Evolutionary conservation across 768 basidiomycete genomes (phyloP).

Genomic region (Tulasnella sp.): DNA sequence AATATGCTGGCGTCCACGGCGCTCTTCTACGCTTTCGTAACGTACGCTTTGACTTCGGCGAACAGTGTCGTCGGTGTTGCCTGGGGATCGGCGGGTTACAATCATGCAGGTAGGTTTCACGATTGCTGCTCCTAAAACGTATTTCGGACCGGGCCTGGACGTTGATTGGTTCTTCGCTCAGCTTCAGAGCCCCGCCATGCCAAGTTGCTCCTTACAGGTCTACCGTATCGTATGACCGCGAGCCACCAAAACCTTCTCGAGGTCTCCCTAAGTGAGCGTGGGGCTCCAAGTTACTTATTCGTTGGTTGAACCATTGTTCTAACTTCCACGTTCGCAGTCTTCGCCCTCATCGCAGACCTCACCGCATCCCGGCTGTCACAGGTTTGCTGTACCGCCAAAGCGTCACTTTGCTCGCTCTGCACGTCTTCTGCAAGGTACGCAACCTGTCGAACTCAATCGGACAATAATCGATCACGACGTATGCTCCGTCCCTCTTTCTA

Average conservation of each 20-base stretch:
- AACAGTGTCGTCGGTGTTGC: background rate
- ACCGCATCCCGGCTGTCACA: background rate
- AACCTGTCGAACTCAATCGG: background rate
- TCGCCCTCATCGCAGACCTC: background rate
- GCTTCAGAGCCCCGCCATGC: background rate
- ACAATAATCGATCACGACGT: background rate
- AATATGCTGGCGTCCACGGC: background rate
- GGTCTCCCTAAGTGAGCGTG: background rate
- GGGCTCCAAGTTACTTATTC: background rate
- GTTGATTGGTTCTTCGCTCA: background rate
- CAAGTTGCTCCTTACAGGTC: background rate
- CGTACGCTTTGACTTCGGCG: background rate
- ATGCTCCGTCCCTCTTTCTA: background rate
- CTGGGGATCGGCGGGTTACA: background rate
- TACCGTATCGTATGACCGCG: background rate
- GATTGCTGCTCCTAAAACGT: background rate
- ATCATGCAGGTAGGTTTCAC: background rate
- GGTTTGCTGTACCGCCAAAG: background rate
- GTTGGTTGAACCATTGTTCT: background rate
- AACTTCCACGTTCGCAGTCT: background rate
- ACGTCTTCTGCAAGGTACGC: background rate
- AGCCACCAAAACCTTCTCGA: background rate
- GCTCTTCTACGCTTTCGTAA: background rate
- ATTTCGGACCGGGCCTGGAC: background rate
- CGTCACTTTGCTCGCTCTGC: background rate